These are phyloP conservation scores for Aeschynomene evenia DNA, from an alignment of 306 rosid genomes.

Conservation along the genomic window DNA sequence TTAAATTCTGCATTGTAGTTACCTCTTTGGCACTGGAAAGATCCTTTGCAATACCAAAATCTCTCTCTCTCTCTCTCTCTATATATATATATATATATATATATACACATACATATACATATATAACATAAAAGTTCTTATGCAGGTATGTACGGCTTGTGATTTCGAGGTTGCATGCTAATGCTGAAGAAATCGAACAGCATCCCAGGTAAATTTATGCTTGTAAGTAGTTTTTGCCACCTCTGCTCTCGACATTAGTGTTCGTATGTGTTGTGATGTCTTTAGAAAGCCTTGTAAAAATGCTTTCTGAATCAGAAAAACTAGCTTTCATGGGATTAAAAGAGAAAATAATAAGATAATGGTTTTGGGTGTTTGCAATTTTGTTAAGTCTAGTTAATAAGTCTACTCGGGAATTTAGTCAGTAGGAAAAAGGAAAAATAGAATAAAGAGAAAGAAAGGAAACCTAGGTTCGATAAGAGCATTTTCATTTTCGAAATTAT, in stretches of 20 bases:
- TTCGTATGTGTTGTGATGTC: conserved; percentile 25
- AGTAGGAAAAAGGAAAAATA: conserved; percentile 6
- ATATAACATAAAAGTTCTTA: conserved; percentile 20
- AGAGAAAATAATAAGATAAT: background rate
- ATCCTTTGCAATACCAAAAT: background rate
- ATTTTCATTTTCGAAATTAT: conserved; percentile 5
- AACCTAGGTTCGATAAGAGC: background rate
- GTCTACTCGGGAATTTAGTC: conserved; percentile 2
- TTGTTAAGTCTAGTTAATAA: background rate
- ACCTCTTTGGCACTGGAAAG: background rate
- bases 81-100: too few species aligned
- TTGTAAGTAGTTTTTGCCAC: conserved; percentile 13
- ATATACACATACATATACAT: too few species aligned
- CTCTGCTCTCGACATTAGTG: conserved; percentile 20
- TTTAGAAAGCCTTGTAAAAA: conserved; percentile 3
- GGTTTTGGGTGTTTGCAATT: background rate
- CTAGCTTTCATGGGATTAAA: background rate
- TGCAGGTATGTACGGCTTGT: conserved; percentile 88
- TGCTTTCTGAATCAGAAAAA: conserved; percentile 2
- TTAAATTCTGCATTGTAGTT: background rate
- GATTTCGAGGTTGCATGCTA: conserved; percentile 56
- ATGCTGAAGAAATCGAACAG: conserved; percentile 61
- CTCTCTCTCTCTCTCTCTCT: too few species aligned
- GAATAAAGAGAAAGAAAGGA: conserved; percentile 6
- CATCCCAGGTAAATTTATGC: conserved; percentile 72